These are phyloP conservation scores for Bothriochloa decipiens DNA, from an alignment of 176 grass and related monocot genomes.

Conservation along the genomic window DNA sequence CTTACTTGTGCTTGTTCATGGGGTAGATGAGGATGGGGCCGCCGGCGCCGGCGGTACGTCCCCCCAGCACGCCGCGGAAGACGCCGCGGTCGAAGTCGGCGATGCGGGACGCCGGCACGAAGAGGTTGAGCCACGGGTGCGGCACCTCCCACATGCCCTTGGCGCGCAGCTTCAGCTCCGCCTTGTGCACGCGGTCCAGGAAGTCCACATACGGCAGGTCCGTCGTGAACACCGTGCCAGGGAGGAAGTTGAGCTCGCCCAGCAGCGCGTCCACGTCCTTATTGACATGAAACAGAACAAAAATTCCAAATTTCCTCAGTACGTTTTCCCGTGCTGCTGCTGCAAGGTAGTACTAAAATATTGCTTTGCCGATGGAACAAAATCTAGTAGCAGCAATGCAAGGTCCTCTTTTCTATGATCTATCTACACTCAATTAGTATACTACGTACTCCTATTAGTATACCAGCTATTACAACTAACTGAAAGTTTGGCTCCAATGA, in stretches of 20 bases:
- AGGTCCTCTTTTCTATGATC: no score
- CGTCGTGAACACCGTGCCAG: conserved; percentile 83
- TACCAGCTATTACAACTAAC: conserved; percentile 23
- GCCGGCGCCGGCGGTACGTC: conserved; percentile 71
- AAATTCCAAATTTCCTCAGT: not conserved
- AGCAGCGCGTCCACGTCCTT: conserved; percentile 84
- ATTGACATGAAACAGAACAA: rapidly evolving
- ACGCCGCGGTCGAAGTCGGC: conserved; percentile 82
- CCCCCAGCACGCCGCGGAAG: conserved; percentile 77
- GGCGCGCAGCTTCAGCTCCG: conserved; percentile 76
- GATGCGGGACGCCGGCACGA: conserved; percentile 89
- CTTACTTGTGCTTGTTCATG: conserved; percentile 91
- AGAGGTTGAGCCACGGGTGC: conserved; percentile 97
- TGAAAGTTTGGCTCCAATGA: conserved; percentile 51
- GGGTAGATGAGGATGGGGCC: conserved; percentile 98
- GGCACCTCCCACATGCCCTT: conserved; percentile 96
- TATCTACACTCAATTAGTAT: conserved; percentile 10
- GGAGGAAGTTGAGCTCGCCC: conserved; percentile 67
- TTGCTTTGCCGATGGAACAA: conserved; percentile 47
- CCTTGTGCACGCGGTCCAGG: conserved; percentile 88
- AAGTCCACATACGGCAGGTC: conserved; percentile 91
- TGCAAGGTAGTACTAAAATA: not conserved
- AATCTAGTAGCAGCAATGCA: no score
- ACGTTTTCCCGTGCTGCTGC: not conserved
- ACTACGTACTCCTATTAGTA: not conserved